These are phyloP conservation scores for Fusarium sterilihyphosum DNA, from an alignment of 2,329 filamentous ascomycete species.

Conservation along the genomic window DNA sequence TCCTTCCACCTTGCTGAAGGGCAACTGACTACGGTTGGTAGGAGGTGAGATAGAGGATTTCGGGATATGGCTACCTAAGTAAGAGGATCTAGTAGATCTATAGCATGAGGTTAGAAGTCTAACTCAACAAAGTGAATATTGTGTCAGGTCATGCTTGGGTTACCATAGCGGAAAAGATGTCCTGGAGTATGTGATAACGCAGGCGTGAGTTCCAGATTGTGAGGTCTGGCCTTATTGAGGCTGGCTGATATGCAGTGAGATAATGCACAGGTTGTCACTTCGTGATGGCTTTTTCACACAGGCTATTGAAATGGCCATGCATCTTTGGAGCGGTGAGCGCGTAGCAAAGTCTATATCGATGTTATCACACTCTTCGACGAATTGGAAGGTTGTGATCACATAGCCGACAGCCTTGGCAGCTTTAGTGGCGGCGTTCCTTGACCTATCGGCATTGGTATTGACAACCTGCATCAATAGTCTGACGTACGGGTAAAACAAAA, in stretches of 20 bases:
- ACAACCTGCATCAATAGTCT: background rate
- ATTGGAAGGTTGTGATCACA: rapidly evolving
- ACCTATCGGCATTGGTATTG: background rate
- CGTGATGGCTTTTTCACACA: too few species aligned
- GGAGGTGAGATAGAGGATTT: background rate
- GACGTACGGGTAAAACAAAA: too few species aligned
- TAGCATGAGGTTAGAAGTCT: rapidly evolving
- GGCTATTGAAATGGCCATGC: too few species aligned
- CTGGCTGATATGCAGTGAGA: background rate
- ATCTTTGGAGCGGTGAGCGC: background rate
- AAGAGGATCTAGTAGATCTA: background rate
- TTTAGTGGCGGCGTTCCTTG: too few species aligned
- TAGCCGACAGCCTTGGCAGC: background rate
- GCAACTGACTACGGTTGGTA: too few species aligned
- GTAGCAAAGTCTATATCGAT: background rate
- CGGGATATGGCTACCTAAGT: background rate
- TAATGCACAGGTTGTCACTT: too few species aligned
- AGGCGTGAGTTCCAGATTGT: background rate
- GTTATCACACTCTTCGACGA: background rate
- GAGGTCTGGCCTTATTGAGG: background rate
- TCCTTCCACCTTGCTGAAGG: too few species aligned
- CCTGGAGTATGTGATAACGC: background rate
- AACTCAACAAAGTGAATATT: background rate
- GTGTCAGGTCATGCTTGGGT: background rate
- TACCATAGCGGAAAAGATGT: too few species aligned